Percentiles rank a stretch among this genome's conserved stretches.
Evolutionary conservation across 2,329 filamentous ascomycete species (phyloP).

Genomic region (Fusarium duplospermum): DNA sequence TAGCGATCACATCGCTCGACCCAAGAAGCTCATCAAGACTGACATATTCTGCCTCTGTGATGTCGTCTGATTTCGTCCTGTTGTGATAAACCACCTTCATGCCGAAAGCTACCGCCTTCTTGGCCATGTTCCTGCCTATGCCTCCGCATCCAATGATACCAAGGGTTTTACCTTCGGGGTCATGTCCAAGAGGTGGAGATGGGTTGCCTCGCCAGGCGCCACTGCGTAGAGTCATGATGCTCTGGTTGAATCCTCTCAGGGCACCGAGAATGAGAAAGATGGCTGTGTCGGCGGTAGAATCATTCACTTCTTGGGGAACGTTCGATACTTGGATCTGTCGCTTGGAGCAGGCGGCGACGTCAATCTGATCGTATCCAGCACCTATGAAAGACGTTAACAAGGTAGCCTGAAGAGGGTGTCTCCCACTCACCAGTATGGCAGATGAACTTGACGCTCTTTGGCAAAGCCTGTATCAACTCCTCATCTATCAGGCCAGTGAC

Average conservation of each 20-base stretch:
- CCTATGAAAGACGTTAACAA: background rate
- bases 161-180: background rate
- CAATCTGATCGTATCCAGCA: background rate
- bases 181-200: background rate
- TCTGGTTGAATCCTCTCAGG: background rate
- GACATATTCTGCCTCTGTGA: background rate
- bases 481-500: background rate
- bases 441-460: background rate
- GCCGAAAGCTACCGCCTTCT: background rate
- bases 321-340: background rate
- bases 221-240: background rate
- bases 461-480: background rate
- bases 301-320: background rate
- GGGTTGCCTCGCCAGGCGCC: background rate
- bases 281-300: background rate
- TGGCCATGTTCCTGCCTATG: background rate
- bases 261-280: background rate
- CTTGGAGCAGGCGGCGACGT: background rate
- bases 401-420: accelerated
- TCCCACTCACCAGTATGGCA: background rate
- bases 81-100: background rate
- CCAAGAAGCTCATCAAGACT: background rate
- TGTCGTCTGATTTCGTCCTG: background rate
- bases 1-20: background rate
- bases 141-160: background rate